A percentile compares a stretch with the other conserved stretches of the same genome.
Conservation (phyloP, 108 stramenopile genomes). For the Cyclotella choctawhatcheeana region DNA sequence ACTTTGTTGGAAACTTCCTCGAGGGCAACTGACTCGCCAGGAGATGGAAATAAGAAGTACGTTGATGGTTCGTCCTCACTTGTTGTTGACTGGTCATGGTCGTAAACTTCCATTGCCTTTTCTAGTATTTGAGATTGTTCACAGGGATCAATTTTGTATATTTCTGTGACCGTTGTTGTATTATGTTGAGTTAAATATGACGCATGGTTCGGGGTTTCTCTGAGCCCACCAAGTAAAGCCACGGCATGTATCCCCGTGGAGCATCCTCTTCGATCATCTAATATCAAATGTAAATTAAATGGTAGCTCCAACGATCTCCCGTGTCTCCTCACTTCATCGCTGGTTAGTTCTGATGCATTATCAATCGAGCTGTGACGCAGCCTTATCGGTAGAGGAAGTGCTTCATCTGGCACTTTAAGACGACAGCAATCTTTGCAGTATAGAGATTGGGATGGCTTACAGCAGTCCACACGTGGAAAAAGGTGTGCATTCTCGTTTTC, state of each 20-base stretch:
- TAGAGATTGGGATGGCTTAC: slow-evolving; percentile 63
- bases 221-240: slow-evolving; percentile 38
- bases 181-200: neutral
- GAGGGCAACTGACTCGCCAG: slow-evolving; percentile 64
- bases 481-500: neutral
- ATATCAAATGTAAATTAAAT: slow-evolving; percentile 67
- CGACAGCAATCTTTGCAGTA: slow-evolving; percentile 75
- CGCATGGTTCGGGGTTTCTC: neutral
- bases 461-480: slow-evolving; percentile 51
- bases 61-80: slow-evolving; percentile 32
- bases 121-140: slow-evolving; percentile 12
- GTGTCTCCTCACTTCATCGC: neutral
- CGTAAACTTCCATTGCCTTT: neutral
- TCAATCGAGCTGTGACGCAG: neutral
- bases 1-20: slow-evolving; percentile 53
- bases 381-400: slow-evolving; percentile 51
- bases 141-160: slow-evolving; percentile 2
- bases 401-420: slow-evolving; percentile 58
- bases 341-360: neutral
- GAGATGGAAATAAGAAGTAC: slow-evolving; percentile 65
- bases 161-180: neutral
- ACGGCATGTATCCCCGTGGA: slow-evolving; percentile 73
- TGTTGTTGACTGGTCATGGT: slow-evolving; percentile 2
- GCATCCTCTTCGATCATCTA: slow-evolving; percentile 68
- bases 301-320: slow-evolving; percentile 52